Percentiles rank a stretch among this genome's conserved stretches.
Conservation (phyloP, 768 basidiomycete genomes). For the Hypholoma fasciculare region DNA sequence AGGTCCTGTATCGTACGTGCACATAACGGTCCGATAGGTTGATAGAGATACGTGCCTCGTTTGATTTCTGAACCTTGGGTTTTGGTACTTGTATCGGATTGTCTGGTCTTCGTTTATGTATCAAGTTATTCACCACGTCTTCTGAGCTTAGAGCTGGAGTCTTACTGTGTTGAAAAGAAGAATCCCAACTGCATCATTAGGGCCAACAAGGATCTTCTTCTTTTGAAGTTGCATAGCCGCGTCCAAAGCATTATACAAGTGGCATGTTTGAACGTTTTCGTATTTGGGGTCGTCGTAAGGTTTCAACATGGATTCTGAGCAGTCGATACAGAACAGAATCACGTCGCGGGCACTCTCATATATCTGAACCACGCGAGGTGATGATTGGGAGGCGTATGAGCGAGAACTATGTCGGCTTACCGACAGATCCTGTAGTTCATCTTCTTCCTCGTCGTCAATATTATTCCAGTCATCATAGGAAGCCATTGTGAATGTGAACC, state of each 20-base stretch:
- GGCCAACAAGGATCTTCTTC: slow-evolving; percentile 85
- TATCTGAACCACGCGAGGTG: slow-evolving; percentile 38
- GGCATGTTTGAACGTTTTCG: slow-evolving; percentile 68
- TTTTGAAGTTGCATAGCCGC: slow-evolving; percentile 87
- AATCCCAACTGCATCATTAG: slow-evolving; percentile 88
- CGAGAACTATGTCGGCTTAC: slow-evolving; percentile 32
- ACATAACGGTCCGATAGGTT: slow-evolving; percentile 73
- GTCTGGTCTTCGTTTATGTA: slow-evolving; percentile 38
- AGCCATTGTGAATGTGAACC: slow-evolving; percentile 43
- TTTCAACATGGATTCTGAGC: slow-evolving; percentile 85
- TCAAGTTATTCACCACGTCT: not conserved
- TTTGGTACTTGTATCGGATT: slow-evolving; percentile 33
- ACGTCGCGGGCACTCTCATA: slow-evolving; percentile 81
- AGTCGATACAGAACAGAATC: slow-evolving; percentile 95
- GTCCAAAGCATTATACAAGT: slow-evolving; percentile 77
- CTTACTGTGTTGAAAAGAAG: slow-evolving; percentile 91
- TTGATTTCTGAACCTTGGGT: slow-evolving; percentile 61
- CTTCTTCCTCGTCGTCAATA: slow-evolving; percentile 79
- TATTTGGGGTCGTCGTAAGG: slow-evolving; percentile 64
- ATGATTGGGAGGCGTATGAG: not conserved
- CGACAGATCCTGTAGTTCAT: slow-evolving; percentile 72
- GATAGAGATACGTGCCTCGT: slow-evolving; percentile 69
- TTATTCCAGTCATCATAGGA: slow-evolving; percentile 82
- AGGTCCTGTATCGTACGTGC: slow-evolving; percentile 82
- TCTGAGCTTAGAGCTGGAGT: slow-evolving; percentile 1